A percentile compares a stretch with the other conserved stretches of the same genome.
Conservation (phyloP, 129 eudicot species). For the Arctium minus region DNA sequence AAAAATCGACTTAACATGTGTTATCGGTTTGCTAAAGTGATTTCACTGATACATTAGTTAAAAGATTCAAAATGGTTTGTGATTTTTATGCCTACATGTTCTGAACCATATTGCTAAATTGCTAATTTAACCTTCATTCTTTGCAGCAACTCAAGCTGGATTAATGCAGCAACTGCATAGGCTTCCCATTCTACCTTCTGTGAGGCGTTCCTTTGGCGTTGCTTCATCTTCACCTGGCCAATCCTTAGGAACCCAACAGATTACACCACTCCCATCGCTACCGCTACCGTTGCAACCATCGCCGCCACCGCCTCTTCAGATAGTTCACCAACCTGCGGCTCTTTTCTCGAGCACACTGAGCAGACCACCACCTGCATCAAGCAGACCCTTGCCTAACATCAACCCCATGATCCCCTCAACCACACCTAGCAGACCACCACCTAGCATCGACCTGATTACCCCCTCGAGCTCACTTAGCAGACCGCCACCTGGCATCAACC, state of each 20-base stretch:
- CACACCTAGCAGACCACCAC: neutral
- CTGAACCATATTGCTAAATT: neutral
- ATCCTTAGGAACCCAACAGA: slow-evolving; percentile 26
- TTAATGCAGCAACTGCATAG: slow-evolving; percentile 34
- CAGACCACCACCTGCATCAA: slow-evolving; percentile 27
- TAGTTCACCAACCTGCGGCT: slow-evolving; percentile 49
- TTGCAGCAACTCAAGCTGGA: slow-evolving; percentile 46
- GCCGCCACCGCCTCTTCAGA: slow-evolving; percentile 38
- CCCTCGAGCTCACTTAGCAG: neutral
- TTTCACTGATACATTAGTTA: too few species aligned
- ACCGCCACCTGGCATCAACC: neutral
- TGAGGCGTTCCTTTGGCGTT: slow-evolving; percentile 16
- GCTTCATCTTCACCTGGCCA: slow-evolving; percentile 32
- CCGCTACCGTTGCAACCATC: neutral
- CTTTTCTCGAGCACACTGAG: slow-evolving; percentile 32
- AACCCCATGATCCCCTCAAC: too few species aligned
- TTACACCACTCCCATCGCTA: slow-evolving; percentile 14
- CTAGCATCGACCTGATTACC: neutral
- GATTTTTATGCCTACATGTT: neutral
- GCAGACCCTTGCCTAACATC: neutral
- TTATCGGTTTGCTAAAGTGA: neutral
- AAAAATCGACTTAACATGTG: too few species aligned
- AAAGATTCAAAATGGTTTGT: neutral
- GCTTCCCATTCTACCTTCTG: neutral
- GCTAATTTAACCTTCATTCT: neutral